Base-by-base conservation (phyloP, 192 early-diverging fungal genomes). In the Thamnidium elegans region DNA sequence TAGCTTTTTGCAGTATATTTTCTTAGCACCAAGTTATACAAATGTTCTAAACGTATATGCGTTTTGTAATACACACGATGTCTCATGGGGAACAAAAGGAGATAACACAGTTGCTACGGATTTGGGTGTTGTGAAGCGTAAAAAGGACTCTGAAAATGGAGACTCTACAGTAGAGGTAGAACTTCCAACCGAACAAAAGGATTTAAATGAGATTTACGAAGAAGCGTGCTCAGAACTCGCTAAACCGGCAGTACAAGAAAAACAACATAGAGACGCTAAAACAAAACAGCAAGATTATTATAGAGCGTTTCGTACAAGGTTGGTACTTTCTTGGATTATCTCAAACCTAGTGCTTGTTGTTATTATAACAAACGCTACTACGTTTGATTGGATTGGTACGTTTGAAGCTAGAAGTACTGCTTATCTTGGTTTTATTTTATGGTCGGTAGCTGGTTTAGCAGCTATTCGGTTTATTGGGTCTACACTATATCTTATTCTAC, bases 11-110 rank as follows among this genome's bases (percentile, higher is more conserved):
- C 88, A 87, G 68, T 91, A 90, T 61, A 60, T 87, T 19, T 80
- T 92, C 63, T 75, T 93, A 70, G 72, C 87, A 71, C 92, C 92
- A 23, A 83, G 84, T 66, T 93, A 85, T 64, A 68, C 56, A 58
- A 94, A 94, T 77, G 78, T 92, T 17, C 81, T 92, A 79, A 92
- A 93, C 65, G 86, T 69, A 4, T 70, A 79, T 44, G 78, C 81
- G 8, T 82, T 82, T 65, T 79, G 78, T 52, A 82, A 82, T 65
- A 79, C 81, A 8, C 81, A 82, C 52, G 78, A 48, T 87, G 87
- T 68, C 11, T 44, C 36, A 6, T 98, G 94, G 96, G 96, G 94
- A 43, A 97, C 94, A 45, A 97, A 97, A 78, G 92, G 94, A 65
- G 14, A 48, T 19, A 48, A 14, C 14, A 48, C 46, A 48, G 46